These are phyloP conservation scores for Fusarium penzigii DNA, from an alignment of 2,329 filamentous ascomycete genomes.

Conservation along the genomic window DNA sequence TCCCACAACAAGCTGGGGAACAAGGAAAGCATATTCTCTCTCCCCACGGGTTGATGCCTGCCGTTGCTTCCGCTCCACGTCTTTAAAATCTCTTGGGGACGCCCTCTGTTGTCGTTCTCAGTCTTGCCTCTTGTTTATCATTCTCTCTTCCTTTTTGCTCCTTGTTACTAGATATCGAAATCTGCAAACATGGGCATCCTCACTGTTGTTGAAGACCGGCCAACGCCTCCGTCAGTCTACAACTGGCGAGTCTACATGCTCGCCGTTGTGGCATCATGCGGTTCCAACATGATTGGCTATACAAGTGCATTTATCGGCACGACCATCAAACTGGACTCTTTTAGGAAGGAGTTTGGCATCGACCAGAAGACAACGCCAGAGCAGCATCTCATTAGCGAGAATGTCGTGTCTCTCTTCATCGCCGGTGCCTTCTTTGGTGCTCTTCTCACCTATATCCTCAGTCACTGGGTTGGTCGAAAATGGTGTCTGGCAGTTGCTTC, in stretches of 20 bases:
- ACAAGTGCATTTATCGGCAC: slow-evolving; percentile 66
- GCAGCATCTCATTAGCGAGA: slow-evolving; percentile 56
- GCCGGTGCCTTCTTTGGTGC: slow-evolving; percentile 71
- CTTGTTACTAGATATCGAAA: too few relatives aligned
- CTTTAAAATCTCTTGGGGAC: too few relatives aligned
- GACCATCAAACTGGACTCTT: slow-evolving; percentile 62
- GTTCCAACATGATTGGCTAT: slow-evolving; percentile 44
- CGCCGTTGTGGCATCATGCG: slow-evolving; percentile 38
- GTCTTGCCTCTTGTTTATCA: too few relatives aligned
- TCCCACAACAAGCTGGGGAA: too few relatives aligned
- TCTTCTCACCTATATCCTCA: slow-evolving; percentile 52
- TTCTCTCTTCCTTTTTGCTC: too few relatives aligned
- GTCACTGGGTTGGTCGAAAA: slow-evolving; percentile 22
- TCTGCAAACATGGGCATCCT: slow-evolving; percentile 29
- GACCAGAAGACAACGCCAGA: slow-evolving; percentile 40
- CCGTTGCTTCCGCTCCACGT: too few relatives aligned
- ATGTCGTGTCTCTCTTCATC: slow-evolving; percentile 68
- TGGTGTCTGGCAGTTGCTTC: slow-evolving; percentile 40
- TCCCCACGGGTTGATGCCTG: too few relatives aligned
- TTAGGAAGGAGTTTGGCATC: slow-evolving; percentile 61
- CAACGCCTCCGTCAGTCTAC: slow-evolving; percentile 40
- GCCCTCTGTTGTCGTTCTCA: too few relatives aligned
- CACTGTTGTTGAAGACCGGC: slow-evolving; percentile 36
- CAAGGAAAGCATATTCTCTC: too few relatives aligned
- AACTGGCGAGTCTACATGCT: slow-evolving; percentile 37